phyloP scores from a whole-genome alignment of 2,329 filamentous ascomycete genomes.

The Graphilbum sp. region DNA sequence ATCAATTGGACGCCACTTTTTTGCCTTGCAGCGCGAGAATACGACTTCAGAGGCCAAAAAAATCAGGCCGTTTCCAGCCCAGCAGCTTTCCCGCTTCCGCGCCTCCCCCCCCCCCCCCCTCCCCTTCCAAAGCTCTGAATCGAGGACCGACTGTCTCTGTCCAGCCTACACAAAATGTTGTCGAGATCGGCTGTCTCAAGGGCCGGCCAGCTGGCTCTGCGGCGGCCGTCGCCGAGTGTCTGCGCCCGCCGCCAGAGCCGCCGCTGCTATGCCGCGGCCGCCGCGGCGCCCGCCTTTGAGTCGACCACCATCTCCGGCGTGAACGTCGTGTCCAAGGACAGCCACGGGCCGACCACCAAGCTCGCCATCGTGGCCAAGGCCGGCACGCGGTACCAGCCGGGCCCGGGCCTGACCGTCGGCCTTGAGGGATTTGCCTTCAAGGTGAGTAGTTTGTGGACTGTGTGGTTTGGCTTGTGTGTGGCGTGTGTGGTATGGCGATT shows the following conservation, averaged over 20 bases:
- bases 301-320: slow-evolving; percentile 71
- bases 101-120: background rate
- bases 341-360: slow-evolving; percentile 75
- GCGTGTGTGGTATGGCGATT: no score
- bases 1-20: slow-evolving; percentile 14
- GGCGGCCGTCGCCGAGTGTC: slow-evolving; percentile 38
- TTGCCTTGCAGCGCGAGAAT: background rate
- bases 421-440: slow-evolving; percentile 96
- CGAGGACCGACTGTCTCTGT: slow-evolving; percentile 18
- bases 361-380: slow-evolving; percentile 87
- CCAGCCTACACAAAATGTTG: slow-evolving; percentile 26
- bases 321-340: slow-evolving; percentile 84
- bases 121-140: slow-evolving; percentile 26
- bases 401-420: slow-evolving; percentile 77
- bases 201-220: slow-evolving; percentile 40
- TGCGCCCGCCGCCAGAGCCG: slow-evolving; percentile 36
- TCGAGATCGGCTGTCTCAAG: slow-evolving; percentile 43
- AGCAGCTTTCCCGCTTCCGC: background rate
- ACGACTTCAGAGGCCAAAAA: slow-evolving; percentile 8
- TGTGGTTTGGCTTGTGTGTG: no score
- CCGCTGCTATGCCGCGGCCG: slow-evolving; percentile 31
- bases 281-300: slow-evolving; percentile 56
- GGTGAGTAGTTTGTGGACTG: no score
- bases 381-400: slow-evolving; percentile 80
- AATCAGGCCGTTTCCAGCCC: slow-evolving; percentile 3